phyloP scores from a whole-genome alignment of 2,329 filamentous ascomycete species.

The Botrytis fabae region DNA sequence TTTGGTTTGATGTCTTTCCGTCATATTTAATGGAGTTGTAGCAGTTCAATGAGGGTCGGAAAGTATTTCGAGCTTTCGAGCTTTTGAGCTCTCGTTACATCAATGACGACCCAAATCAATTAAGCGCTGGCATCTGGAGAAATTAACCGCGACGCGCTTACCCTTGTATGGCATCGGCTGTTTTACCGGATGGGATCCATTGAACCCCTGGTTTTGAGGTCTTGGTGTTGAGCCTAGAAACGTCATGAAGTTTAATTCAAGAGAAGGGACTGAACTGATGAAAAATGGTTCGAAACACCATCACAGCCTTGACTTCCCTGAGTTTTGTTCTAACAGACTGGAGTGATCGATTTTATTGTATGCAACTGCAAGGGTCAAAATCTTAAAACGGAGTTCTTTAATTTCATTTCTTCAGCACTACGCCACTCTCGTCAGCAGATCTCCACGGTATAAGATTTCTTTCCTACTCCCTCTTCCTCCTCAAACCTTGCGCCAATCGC shows the following conservation, averaged over 20 bases:
- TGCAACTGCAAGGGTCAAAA: neutral
- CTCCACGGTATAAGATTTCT: neutral
- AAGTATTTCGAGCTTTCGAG: slow-evolving; percentile 26
- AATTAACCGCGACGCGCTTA: neutral
- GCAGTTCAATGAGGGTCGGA: slow-evolving; percentile 33
- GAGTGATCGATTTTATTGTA: neutral
- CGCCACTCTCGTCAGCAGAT: neutral
- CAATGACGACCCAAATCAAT: neutral
- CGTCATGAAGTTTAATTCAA: slow-evolving; percentile 6
- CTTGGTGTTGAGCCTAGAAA: neutral
- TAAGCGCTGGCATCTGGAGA: neutral
- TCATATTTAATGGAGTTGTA: slow-evolving; percentile 27
- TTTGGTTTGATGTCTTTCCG: slow-evolving; percentile 30
- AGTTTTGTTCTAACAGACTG: neutral
- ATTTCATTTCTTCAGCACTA: neutral
- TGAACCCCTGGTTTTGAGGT: neutral
- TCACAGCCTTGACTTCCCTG: neutral
- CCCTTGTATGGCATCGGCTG: neutral
- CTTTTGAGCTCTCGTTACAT: slow-evolving; percentile 10
- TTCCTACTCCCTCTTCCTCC: neutral
- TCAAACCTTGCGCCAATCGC: neutral
- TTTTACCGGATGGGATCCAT: neutral
- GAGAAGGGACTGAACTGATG: neutral
- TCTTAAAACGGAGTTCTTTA: neutral
- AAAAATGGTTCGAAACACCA: neutral